Evolutionary conservation across 2,329 filamentous ascomycete species (phyloP).

Genomic region (Neoascochyta sp.): DNA sequence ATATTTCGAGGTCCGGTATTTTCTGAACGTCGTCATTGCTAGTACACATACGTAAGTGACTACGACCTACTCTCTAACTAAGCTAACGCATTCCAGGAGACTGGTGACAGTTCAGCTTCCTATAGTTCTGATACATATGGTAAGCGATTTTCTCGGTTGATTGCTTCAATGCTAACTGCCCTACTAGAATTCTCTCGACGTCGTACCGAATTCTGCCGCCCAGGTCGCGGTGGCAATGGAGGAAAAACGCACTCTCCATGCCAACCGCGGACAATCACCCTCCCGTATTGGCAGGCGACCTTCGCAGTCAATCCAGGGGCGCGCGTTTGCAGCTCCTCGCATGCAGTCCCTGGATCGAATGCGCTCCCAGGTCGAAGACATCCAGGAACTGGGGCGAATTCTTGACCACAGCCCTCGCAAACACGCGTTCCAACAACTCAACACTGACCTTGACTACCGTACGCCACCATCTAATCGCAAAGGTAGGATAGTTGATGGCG

Average conservation of each 20-base stretch:
- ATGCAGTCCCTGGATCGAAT: constrained; percentile 50
- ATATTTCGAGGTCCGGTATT: constrained; percentile 56
- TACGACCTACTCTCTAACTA: not conserved
- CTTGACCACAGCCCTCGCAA: constrained; percentile 47
- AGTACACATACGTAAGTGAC: constrained; percentile 42
- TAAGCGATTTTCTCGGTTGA: constrained; percentile 7
- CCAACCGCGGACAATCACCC: constrained; percentile 20
- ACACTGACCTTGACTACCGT: constrained; percentile 31
- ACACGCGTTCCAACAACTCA: constrained; percentile 24
- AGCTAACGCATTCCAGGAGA: constrained; percentile 38
- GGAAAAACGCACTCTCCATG: constrained; percentile 43
- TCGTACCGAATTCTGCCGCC: constrained; percentile 53
- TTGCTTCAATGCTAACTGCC: constrained; percentile 7
- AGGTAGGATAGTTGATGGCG: constrained; percentile 28
- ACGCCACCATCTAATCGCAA: constrained; percentile 36
- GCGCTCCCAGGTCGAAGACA: constrained; percentile 41
- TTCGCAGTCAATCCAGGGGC: constrained; percentile 46
- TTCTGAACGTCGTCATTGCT: constrained; percentile 50
- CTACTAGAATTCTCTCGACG: constrained; percentile 52
- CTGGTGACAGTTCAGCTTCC: constrained; percentile 53
- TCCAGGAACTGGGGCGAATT: constrained; percentile 41
- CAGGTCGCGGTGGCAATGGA: constrained; percentile 55
- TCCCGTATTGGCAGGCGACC: constrained; percentile 31
- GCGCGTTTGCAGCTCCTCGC: constrained; percentile 51
- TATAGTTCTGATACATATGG: constrained; percentile 55